Evolutionary conservation across 257 asterid species (phyloP).

Genomic region (Hygrophila difformis): DNA sequence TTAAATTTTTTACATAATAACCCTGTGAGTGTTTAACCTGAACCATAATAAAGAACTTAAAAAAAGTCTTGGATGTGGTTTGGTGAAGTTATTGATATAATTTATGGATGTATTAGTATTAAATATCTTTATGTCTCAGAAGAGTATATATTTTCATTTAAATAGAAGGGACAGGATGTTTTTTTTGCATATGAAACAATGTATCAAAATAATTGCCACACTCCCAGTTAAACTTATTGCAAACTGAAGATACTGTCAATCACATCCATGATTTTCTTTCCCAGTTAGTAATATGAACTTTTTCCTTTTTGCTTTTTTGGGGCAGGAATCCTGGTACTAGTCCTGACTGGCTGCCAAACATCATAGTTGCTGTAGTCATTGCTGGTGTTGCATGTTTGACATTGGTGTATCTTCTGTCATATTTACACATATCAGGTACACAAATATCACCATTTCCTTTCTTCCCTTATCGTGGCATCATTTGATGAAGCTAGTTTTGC

Average conservation of each 20-base stretch:
- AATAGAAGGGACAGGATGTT: too few relatives aligned
- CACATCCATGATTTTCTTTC: neutral
- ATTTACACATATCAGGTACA: constrained; percentile 87
- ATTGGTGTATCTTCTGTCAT: constrained; percentile 73
- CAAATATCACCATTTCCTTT: constrained; percentile 1
- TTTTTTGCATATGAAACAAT: too few relatives aligned
- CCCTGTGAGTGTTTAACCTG: neutral
- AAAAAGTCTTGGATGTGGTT: neutral
- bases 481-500: neutral
- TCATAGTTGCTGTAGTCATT: constrained; percentile 48
- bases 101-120: too few relatives aligned
- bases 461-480: constrained; percentile 7
- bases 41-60: neutral
- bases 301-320: constrained; percentile 19
- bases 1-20: too few relatives aligned
- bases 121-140: too few relatives aligned
- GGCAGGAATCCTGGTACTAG: constrained; percentile 85
- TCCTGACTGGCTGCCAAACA: constrained; percentile 64
- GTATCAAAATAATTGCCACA: too few relatives aligned
- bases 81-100: neutral
- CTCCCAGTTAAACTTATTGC: too few relatives aligned
- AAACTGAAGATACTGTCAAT: too few relatives aligned
- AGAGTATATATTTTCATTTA: too few relatives aligned
- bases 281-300: constrained; percentile 4
- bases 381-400: constrained; percentile 71